These are phyloP conservation scores for Pestalotiopsis fici DNA, from an alignment of 2,329 filamentous ascomycete species.

Conservation along the genomic window DNA sequence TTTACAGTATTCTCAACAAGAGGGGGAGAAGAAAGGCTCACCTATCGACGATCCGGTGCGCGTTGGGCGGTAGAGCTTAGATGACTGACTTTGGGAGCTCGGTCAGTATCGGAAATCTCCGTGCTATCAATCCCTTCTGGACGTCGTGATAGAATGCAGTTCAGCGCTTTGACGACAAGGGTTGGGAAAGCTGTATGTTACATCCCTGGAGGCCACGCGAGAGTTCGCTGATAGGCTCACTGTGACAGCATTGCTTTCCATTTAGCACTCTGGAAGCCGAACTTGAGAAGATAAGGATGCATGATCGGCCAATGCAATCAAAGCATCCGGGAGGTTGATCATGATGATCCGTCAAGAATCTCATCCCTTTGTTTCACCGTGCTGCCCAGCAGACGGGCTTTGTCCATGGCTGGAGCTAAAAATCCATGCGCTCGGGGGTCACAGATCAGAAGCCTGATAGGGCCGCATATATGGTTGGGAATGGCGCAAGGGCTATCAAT, in stretches of 20 bases:
- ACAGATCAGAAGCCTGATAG: background rate
- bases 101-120: background rate
- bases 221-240: background rate
- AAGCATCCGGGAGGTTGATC: background rate
- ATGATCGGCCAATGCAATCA: background rate
- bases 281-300: background rate
- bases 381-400: background rate
- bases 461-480: background rate
- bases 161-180: background rate
- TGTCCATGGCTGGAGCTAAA: background rate
- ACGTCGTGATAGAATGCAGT: background rate
- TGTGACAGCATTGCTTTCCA: background rate
- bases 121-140: background rate
- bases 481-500: background rate
- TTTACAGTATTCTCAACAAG: too few species aligned
- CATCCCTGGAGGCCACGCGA: conserved; percentile 8
- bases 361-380: background rate
- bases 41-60: background rate
- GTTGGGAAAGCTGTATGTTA: background rate
- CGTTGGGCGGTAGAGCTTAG: background rate
- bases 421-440: too few species aligned
- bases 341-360: background rate
- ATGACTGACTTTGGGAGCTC: background rate
- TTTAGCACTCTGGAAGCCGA: background rate
- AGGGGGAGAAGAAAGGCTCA: background rate